Evolutionary conservation across 257 asterid genomes (phyloP).

Genomic region (Eucommia ulmoides): DNA sequence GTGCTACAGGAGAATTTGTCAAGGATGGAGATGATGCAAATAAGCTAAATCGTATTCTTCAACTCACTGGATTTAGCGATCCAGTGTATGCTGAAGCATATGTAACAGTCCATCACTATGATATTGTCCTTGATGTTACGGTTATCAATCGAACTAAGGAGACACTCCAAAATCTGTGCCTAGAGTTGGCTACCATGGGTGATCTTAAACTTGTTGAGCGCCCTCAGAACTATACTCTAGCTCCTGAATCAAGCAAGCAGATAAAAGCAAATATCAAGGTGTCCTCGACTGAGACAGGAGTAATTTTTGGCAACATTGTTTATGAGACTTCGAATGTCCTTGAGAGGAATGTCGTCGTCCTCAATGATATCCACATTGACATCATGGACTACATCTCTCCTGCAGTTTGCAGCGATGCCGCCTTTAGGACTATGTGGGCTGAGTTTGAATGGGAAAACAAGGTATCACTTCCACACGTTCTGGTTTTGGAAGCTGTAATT

Average conservation of each 20-base stretch:
- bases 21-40: constrained; percentile 82
- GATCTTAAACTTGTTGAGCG: constrained; percentile 96
- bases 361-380: constrained; percentile 92
- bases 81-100: constrained; percentile 97
- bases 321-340: constrained; percentile 90
- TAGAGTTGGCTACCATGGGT: constrained; percentile 96
- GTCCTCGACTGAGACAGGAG: constrained; percentile 96
- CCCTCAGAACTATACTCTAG: constrained; percentile 84
- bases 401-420: constrained; percentile 82
- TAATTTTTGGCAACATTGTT: constrained; percentile 88
- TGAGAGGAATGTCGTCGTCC: constrained; percentile 81
- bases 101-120: constrained; percentile 93
- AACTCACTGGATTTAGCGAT: constrained; percentile 90
- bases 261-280: constrained; percentile 91
- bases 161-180: constrained; percentile 87
- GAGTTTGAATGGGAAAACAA: constrained; percentile 99
- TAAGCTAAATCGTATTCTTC: constrained; percentile 80
- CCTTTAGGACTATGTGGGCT: constrained; percentile 96
- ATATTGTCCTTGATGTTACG: constrained; percentile 87
- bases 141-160: constrained; percentile 83
- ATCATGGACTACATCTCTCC: constrained; percentile 98
- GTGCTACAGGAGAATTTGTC: constrained; percentile 86
- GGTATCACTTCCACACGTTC: too few species aligned
- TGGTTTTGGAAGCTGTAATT: too few species aligned
- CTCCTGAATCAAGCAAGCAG: constrained; percentile 91